A percentile compares a stretch with the other conserved stretches of the same genome.
Evolutionary conservation across 2,329 filamentous ascomycete genomes (phyloP).

Genomic region (Colletotrichum sp.): DNA sequence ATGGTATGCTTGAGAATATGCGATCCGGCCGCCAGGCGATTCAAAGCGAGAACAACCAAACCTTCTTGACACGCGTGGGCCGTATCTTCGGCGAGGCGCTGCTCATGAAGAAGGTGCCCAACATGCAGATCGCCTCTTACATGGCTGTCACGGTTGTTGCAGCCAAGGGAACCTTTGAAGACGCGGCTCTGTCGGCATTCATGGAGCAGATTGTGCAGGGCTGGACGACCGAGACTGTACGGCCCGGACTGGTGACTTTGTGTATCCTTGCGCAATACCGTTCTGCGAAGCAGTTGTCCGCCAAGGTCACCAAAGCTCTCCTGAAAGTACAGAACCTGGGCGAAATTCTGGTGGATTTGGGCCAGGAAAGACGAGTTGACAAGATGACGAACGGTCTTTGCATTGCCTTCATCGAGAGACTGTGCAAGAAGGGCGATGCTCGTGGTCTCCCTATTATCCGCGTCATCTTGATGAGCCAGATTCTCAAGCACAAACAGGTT

Average conservation of each 20-base stretch:
- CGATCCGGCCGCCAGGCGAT: conserved; percentile 77
- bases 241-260: conserved; percentile 78
- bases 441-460: conserved; percentile 64
- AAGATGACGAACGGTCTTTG: conserved; percentile 76
- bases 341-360: conserved; percentile 64
- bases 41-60: conserved; percentile 81
- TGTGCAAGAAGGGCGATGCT: conserved; percentile 63
- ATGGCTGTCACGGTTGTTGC: conserved; percentile 89
- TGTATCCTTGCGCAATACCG: conserved; percentile 83
- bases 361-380: conserved; percentile 69
- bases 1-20: conserved; percentile 78
- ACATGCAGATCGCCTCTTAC: conserved; percentile 85
- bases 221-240: conserved; percentile 75
- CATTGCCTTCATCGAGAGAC: conserved; percentile 64
- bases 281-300: conserved; percentile 70
- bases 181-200: conserved; percentile 79
- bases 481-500: conserved; percentile 67
- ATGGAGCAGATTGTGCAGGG: conserved; percentile 87
- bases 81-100: conserved; percentile 79
- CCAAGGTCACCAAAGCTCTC: conserved; percentile 71
- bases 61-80: conserved; percentile 69
- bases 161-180: conserved; percentile 79
- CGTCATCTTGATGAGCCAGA: conserved; percentile 61
- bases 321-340: conserved; percentile 66
- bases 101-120: conserved; percentile 74